Conservation (phyloP, 768 basidiomycete genomes). For the Tephrocybe sp. region DNA sequence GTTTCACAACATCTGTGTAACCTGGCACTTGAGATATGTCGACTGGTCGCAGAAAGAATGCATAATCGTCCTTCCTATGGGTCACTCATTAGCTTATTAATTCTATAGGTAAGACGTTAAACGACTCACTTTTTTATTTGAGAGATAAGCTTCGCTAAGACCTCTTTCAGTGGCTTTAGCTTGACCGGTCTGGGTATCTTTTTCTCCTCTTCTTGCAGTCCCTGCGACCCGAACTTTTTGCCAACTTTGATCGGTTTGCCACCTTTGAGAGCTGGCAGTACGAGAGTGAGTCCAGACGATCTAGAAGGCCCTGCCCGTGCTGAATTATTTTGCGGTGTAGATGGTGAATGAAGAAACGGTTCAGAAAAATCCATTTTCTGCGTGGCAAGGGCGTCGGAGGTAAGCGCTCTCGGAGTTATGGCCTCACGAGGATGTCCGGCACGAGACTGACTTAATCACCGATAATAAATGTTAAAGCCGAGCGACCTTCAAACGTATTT, state of each 20-base stretch:
- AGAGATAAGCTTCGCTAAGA: slow-evolving; percentile 60
- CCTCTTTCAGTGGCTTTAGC: slow-evolving; percentile 79
- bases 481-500: too few species aligned
- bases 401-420: slow-evolving; percentile 10
- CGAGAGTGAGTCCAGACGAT: slow-evolving; percentile 59
- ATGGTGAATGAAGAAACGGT: slow-evolving; percentile 17
- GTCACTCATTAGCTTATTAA: slow-evolving; percentile 11
- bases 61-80: slow-evolving; percentile 81
- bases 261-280: slow-evolving; percentile 65
- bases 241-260: slow-evolving; percentile 56
- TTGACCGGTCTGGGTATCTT: slow-evolving; percentile 59
- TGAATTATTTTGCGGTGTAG: slow-evolving; percentile 4
- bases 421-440: neutral
- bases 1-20: slow-evolving; percentile 68
- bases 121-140: slow-evolving; percentile 72
- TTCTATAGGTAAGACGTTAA: neutral
- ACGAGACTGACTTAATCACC: neutral
- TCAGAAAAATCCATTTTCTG: slow-evolving; percentile 22
- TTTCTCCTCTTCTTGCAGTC: slow-evolving; percentile 37
- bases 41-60: slow-evolving; percentile 76
- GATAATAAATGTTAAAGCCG: too few species aligned
- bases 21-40: slow-evolving; percentile 58
- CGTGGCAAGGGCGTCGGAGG: slow-evolving; percentile 17
- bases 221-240: slow-evolving; percentile 40
- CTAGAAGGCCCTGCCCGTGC: slow-evolving; percentile 26